Evolutionary conservation across 768 basidiomycete species (phyloP).

Genomic region (Sporobolomyces phaffii): DNA sequence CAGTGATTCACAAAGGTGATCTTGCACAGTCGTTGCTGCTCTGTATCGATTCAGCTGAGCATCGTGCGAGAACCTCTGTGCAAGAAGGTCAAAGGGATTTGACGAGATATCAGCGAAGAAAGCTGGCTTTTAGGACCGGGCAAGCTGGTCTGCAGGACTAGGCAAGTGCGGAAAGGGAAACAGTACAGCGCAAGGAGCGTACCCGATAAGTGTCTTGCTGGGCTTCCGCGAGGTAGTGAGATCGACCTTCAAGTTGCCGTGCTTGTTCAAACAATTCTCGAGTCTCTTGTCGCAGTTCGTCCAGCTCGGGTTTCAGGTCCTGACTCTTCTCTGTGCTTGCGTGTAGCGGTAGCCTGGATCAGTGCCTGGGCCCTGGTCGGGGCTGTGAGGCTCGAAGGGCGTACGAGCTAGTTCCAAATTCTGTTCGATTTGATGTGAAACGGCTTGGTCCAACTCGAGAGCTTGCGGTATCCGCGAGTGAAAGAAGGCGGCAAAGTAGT

Average conservation of each 20-base stretch:
- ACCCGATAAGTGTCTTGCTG: slow-evolving; percentile 64
- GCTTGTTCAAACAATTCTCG: slow-evolving; percentile 83
- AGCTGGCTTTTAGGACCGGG: background rate
- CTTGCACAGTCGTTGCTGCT: slow-evolving; percentile 83
- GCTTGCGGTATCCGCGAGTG: slow-evolving; percentile 65
- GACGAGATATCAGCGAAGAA: background rate
- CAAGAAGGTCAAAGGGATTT: background rate
- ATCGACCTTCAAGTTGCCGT: slow-evolving; percentile 67
- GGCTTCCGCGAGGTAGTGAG: slow-evolving; percentile 81
- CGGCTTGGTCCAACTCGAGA: slow-evolving; percentile 65
- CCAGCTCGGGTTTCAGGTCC: slow-evolving; percentile 66
- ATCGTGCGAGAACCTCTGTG: slow-evolving; percentile 72
- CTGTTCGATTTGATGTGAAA: slow-evolving; percentile 70
- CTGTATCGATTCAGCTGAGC: slow-evolving; percentile 81
- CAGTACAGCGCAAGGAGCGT: slow-evolving; percentile 72
- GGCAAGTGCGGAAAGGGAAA: background rate
- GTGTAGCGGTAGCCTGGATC: no score
- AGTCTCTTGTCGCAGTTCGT: slow-evolving; percentile 70
- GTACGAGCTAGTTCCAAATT: slow-evolving; percentile 81
- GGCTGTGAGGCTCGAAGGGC: slow-evolving; percentile 44
- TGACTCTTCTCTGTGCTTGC: slow-evolving; percentile 73
- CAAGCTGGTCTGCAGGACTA: no score
- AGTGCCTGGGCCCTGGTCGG: no score
- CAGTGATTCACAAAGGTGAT: slow-evolving; percentile 76
- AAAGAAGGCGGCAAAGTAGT: slow-evolving; percentile 80